phyloP scores from a whole-genome alignment of 2,329 filamentous ascomycete species.

The Epichloe sibirici region DNA sequence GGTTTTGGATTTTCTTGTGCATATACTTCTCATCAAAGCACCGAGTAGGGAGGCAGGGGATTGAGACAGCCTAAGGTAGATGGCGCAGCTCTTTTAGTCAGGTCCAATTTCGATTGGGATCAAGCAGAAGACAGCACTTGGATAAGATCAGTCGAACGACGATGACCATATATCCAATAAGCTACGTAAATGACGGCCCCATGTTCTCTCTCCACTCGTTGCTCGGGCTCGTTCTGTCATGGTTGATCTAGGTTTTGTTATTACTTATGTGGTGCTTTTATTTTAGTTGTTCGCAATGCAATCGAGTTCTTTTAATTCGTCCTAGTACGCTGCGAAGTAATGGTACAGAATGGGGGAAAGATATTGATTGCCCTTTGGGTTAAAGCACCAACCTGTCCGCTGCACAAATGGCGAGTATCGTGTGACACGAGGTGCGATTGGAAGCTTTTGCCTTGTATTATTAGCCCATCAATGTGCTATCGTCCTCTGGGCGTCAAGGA shows the following conservation, averaged over 20 bases:
- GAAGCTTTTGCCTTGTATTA: too few species aligned
- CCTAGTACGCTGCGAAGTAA: neutral
- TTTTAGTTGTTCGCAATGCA: conserved; percentile 4
- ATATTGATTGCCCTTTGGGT: neutral
- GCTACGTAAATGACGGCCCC: neutral
- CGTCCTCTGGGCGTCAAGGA: too few species aligned
- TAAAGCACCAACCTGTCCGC: neutral
- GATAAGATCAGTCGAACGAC: neutral
- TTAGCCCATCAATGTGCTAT: too few species aligned
- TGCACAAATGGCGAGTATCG: too few species aligned
- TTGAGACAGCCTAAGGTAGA: neutral
- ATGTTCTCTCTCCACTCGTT: neutral
- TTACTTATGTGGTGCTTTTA: conserved; percentile 5
- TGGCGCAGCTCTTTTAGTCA: neutral
- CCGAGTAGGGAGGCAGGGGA: neutral
- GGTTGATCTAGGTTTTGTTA: neutral
- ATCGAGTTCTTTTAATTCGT: neutral
- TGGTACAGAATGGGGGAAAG: neutral
- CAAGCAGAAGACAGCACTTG: neutral
- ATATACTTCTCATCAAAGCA: conserved; percentile 19
- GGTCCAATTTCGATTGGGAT: neutral
- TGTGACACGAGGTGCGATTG: too few species aligned
- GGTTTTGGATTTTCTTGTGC: conserved; percentile 22
- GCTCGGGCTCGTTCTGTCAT: neutral
- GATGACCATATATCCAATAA: neutral